Evolutionary conservation across 331 rosid genomes (phyloP), one percentile per base, ranked within the genome.

Genomic region (Cydonia oblonga): DNA sequence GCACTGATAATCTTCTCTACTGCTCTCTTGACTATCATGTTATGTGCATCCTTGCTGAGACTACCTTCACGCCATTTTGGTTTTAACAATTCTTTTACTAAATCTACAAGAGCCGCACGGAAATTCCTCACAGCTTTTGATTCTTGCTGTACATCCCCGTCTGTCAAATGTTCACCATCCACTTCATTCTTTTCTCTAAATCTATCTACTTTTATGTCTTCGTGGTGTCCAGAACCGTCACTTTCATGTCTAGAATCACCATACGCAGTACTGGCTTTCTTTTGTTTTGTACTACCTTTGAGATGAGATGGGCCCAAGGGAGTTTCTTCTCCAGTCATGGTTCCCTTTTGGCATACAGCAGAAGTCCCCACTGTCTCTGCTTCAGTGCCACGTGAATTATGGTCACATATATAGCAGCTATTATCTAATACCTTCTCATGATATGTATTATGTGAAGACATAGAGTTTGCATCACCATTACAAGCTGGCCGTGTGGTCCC

Each of bases 21-120:
- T 46, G 92, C 84, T 77, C 88, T 95, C 81, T 82, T 95, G 35
- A 95, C 97, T 66, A 95, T 86, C 75, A 75, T 32, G 78, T 84
- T 87, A 84, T 95, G 96, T 26, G 86, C 86, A 76, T 88, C 99
- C 88, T 88, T 91, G 82, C 87, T 86, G 65, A 95, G 88, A 79
- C 74, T 83, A 57, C 96, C 97, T 63, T 88, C 97, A 26, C 82
- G 93, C 99, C 99, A 95, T 75, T 75, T 82, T 67, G 99, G 97
- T 88, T 87, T 95, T 82, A 95, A 76, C 82, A 91, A 83, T 70
- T 89, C 96, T 81, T 91, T 95, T 63, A 87, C 98, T 54, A 81
- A 75, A 51, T 95, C 97, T 69, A 95, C 82, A 76, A 95, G 99
- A 82, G 83, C 81, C 1, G 80, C 83, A 35, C 96, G 96, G 19